A percentile compares a stretch with the other conserved stretches of the same genome.
These are phyloP conservation scores for Chrysopogon serrulatus DNA, from an alignment of 176 grass and related monocot species.

Conservation along the genomic window DNA sequence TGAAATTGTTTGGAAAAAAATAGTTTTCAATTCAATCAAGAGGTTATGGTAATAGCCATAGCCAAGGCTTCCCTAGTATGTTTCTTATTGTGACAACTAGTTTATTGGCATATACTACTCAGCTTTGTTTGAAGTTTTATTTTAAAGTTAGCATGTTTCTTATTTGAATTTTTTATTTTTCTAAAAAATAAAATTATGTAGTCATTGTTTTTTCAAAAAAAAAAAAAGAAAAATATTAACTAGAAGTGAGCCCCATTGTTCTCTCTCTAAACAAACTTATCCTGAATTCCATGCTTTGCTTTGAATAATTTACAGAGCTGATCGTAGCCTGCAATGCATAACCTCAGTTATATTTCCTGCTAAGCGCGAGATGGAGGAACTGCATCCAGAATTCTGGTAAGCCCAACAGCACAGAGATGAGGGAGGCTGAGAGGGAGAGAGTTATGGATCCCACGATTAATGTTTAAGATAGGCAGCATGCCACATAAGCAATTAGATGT, in stretches of 20 bases:
- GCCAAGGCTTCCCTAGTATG: neutral
- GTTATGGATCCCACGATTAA: too few relatives aligned
- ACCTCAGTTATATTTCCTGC: neutral
- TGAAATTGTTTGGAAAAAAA: too few relatives aligned
- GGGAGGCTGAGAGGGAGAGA: too few relatives aligned
- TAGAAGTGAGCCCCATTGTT: neutral
- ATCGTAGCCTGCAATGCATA: neutral
- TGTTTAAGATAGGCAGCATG: too few relatives aligned
- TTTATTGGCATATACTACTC: neutral
- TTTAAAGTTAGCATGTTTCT: neutral
- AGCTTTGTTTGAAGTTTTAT: neutral
- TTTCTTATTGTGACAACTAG: neutral
- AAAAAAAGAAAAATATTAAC: neutral
- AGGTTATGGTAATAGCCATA: neutral
- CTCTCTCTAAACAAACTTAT: neutral
- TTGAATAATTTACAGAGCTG: neutral
- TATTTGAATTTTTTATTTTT: neutral
- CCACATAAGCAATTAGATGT: too few relatives aligned
- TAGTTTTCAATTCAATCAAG: neutral
- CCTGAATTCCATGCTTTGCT: neutral
- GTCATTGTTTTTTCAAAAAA: neutral
- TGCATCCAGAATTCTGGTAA: constrained; percentile 2
- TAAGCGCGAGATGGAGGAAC: neutral
- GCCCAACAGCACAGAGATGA: too few relatives aligned
- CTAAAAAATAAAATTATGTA: neutral